Evolutionary conservation across 2,329 filamentous ascomycete species (phyloP), one percentile per base, ranked within the genome.

Genomic region (Neospermospora avenae): DNA sequence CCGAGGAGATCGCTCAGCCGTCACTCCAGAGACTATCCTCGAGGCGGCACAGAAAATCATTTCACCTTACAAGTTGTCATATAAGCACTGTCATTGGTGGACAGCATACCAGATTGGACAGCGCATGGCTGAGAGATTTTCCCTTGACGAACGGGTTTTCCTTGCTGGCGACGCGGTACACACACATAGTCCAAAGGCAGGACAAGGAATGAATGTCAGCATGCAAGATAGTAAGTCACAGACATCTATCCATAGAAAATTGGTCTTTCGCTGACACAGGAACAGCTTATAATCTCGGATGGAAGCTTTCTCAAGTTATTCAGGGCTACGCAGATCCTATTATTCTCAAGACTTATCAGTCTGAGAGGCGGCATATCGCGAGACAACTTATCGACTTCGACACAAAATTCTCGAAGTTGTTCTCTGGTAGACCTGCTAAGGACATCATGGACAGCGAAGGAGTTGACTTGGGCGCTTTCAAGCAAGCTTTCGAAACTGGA

Each of bases 371-470:
- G 3, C 75, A 74, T 2, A 81, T 90, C 2, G 88, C 88, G 0
- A 77, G 85, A 61, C 81, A 87, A 39, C 79, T 91, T 0, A 90
- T 91, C 62, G 77, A 78, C 2, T 86, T 87, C 62, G 84, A 87
- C 65, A 80, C 81, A 59, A 77, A 76, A 62, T 82, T 84, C 64
- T 80, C 81, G n/a, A 80, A 80, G 63, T 76, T 82, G 65, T 82
- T 84, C 67, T 80, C 84, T 10, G 69, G 67, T 89, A 0, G 75
- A 77, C 14, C 84, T 80, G 0, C 82, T 80, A 28, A 64, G 42
- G 68, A 82, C 48, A 42, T 63, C 3, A 57, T 60, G 51, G 64
- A 67, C 42, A 61, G 63, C 58, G 80, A 80, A 52, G 84, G 84
- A 0, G 80, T 87, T 57, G 82, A 76, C 63, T 84, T 87, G 81